phyloP scores from a whole-genome alignment of 768 basidiomycete genomes.

The Termitomyces sp. region DNA sequence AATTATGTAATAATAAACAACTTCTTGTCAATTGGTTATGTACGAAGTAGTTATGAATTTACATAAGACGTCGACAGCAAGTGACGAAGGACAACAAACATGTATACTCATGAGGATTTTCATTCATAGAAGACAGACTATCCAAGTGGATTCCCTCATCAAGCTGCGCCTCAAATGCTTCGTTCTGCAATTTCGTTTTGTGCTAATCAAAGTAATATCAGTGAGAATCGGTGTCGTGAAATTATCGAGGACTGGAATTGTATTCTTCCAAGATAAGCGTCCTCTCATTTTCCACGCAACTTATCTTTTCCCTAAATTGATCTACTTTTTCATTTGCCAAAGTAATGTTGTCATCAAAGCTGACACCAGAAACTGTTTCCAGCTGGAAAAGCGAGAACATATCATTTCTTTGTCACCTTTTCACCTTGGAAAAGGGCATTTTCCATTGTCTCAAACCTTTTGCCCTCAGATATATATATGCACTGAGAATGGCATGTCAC shows the following conservation, averaged over 20 bases:
- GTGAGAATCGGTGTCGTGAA: neutral
- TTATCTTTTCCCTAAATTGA: slow-evolving; percentile 10
- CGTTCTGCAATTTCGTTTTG: slow-evolving; percentile 10
- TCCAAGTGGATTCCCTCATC: slow-evolving; percentile 1
- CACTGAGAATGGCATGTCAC: no score
- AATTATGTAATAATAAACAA: slow-evolving; percentile 13
- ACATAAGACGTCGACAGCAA: neutral
- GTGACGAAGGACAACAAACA: neutral
- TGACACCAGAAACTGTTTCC: no score
- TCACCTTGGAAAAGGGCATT: no score
- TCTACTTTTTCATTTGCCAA: slow-evolving; percentile 14
- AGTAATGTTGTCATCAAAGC: slow-evolving; percentile 5
- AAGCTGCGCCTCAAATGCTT: slow-evolving; percentile 20
- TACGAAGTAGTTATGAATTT: neutral
- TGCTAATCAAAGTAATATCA: slow-evolving; percentile 14
- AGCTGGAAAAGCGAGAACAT: no score
- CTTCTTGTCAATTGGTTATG: neutral
- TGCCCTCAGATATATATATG: no score
- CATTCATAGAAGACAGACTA: neutral
- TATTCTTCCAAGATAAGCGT: slow-evolving; percentile 10
- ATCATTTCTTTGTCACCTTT: no score
- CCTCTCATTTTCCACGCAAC: slow-evolving; percentile 6
- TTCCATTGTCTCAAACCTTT: no score
- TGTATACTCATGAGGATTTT: neutral
- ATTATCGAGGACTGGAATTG: slow-evolving; percentile 8